Percentiles rank a stretch among this genome's conserved stretches.
phyloP scores from a whole-genome alignment of 208 protist species.

The Willaertia magna region DNA sequence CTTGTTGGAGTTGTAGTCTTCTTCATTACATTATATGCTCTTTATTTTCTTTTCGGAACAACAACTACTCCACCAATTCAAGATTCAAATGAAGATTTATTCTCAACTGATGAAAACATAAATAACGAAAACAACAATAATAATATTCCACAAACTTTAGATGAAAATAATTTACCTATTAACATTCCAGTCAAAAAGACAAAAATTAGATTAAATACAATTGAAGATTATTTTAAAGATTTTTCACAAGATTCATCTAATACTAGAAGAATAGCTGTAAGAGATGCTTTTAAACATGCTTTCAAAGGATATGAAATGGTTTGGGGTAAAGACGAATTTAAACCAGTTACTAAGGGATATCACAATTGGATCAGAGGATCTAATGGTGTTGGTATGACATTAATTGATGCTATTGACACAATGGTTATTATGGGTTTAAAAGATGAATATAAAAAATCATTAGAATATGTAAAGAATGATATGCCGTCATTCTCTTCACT shows the following conservation, averaged over 20 bases:
- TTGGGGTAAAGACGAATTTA: conserved; percentile 59
- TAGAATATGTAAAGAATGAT: conserved; percentile 33
- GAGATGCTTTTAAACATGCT: conserved; percentile 24
- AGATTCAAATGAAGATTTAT: no score
- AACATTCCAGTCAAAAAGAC: no score
- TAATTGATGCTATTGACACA: conserved; percentile 61
- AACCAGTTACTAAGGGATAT: conserved; percentile 28
- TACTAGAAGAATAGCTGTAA: not conserved
- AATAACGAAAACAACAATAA: no score
- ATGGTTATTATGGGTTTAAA: conserved; percentile 51
- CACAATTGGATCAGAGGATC: not conserved
- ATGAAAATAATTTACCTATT: no score
- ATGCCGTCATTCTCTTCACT: not conserved
- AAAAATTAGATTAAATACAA: no score
- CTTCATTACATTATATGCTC: not conserved
- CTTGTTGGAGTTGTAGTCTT: not conserved
- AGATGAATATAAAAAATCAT: conserved; percentile 42
- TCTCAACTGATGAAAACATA: no score
- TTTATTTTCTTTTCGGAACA: no score
- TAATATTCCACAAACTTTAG: no score
- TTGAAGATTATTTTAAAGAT: not conserved
- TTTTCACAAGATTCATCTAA: not conserved
- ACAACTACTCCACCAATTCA: no score
- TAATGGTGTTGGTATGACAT: conserved; percentile 39
- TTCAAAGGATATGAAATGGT: conserved; percentile 46